phyloP scores from a whole-genome alignment of 192 early-diverging fungal genomes.

The Gorgonomyces haynaldii region DNA sequence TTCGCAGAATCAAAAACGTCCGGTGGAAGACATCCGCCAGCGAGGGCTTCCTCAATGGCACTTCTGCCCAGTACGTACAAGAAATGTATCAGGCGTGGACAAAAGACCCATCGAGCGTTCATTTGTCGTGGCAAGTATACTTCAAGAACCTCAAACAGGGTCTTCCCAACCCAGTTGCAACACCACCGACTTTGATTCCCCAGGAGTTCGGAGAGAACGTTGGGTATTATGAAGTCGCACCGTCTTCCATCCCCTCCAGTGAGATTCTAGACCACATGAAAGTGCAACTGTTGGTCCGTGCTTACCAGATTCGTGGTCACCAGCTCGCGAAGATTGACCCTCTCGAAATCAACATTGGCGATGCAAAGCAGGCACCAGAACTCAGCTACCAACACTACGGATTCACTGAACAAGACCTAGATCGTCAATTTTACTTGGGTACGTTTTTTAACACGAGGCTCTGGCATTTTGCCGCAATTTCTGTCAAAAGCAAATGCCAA shows the following conservation, averaged over 20 bases:
- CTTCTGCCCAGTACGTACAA: constrained; percentile 77
- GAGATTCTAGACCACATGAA: constrained; percentile 95
- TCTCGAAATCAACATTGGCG: constrained; percentile 61
- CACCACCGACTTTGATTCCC: constrained; percentile 70
- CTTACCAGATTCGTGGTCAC: constrained; percentile 91
- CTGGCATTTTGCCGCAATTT: constrained; percentile 89
- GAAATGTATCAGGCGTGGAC: constrained; percentile 94
- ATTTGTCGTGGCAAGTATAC: constrained; percentile 94
- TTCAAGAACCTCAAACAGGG: constrained; percentile 52
- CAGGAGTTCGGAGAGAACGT: constrained; percentile 5
- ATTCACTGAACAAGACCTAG: constrained; percentile 84
- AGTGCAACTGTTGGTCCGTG: constrained; percentile 89
- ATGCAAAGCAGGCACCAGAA: constrained; percentile 52
- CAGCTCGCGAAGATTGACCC: constrained; percentile 93
- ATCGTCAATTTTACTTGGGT: constrained; percentile 79
- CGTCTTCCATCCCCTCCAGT: constrained; percentile 26
- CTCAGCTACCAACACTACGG: constrained; percentile 82
- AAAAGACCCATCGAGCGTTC: constrained; percentile 79
- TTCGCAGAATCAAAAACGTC: no score
- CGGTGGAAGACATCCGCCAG: no score
- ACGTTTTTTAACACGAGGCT: constrained; percentile 31
- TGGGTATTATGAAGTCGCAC: no score
- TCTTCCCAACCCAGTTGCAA: constrained; percentile 42
- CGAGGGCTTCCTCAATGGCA: constrained; percentile 72
- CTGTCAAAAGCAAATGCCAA: constrained; percentile 43